Evolutionary conservation across 2,329 filamentous ascomycete genomes (phyloP), one percentile per base, ranked within the genome.

Genomic region (Fusarium transvaalense): DNA sequence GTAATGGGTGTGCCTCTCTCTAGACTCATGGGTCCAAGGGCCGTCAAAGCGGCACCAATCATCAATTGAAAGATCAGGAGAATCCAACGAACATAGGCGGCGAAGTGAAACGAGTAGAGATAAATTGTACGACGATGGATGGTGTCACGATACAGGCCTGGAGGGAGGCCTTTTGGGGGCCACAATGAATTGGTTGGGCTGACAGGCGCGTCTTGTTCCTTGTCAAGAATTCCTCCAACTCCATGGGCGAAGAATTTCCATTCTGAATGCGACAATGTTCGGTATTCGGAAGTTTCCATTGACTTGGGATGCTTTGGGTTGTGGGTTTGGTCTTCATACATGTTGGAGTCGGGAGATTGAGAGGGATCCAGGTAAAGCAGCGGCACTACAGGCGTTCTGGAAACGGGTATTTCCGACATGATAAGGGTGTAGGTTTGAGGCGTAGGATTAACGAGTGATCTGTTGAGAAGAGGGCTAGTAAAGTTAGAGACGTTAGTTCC

Each of bases 61-160:
- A 84, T 77, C 60, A 87, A 79, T 69, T 87, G 85, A 3, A 81
- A 35, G 8, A 86, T 71, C 80, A 86, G 81, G 32, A 86, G 74
- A 15, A 74, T 45, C 83, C 82, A 86, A 41, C 81, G 80, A 35
- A 82, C 51, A 21, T 78, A 71, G 59, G 79, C 81, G n/a, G 84
- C 71, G 2, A 77, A 41, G 61, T 84, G 81, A 58, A 83, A 86
- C 38, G 78, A 75, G 68, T 81, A 81, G 37, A 78, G 79, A 67
- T 80, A 84, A 60, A 82, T 81, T 56, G 79, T 77, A 32, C 83
- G 82, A 57, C 83, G 76, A 37, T 69, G 71, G 23, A 86, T 78
- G 14, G 84, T 78, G 58, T 86, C 84, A 52, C 77, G 79, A 70
- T 86, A 87, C 6, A 87, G 76, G 1, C 85, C 85, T 14, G 76